These are phyloP conservation scores for Cryphonectria naterciae DNA, from an alignment of 2,329 filamentous ascomycete genomes.

Conservation along the genomic window DNA sequence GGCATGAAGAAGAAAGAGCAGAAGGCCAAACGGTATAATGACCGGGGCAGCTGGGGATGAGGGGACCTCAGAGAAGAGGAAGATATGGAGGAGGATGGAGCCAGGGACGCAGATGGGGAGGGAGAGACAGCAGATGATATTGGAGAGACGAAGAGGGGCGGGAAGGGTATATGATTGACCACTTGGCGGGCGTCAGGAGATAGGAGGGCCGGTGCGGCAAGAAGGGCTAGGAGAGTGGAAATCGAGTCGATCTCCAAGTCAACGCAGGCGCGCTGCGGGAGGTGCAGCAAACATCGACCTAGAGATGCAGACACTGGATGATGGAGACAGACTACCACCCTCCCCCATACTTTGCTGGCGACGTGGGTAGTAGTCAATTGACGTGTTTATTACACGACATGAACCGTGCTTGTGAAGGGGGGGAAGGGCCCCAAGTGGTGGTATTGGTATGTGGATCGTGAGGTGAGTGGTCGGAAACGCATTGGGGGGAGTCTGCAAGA, in stretches of 20 bases:
- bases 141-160: not conserved
- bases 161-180: constrained; percentile 10
- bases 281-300: constrained; percentile 25
- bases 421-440: constrained; percentile 14
- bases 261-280: constrained; percentile 29
- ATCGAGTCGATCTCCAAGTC: constrained; percentile 23
- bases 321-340: constrained; percentile 25
- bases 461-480: constrained; percentile 20
- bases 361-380: constrained; percentile 24
- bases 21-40: constrained; percentile 33
- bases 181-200: constrained; percentile 25
- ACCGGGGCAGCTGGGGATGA: constrained; percentile 18
- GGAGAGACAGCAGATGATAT: constrained; percentile 14
- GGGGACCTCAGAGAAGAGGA: constrained; percentile 7
- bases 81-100: constrained; percentile 1
- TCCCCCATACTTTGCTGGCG: constrained; percentile 23
- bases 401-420: constrained; percentile 24
- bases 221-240: constrained; percentile 23
- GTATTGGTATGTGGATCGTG: constrained; percentile 15
- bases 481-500: constrained; percentile 11
- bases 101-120: constrained; percentile 15
- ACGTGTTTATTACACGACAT: constrained; percentile 26
- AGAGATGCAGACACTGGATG: constrained; percentile 22
- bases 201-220: constrained; percentile 19
- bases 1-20: constrained; percentile 12